Evolutionary conservation across 305 asterid species (phyloP), one percentile per base, ranked within the genome.

Genomic region (Rubia balearica): DNA sequence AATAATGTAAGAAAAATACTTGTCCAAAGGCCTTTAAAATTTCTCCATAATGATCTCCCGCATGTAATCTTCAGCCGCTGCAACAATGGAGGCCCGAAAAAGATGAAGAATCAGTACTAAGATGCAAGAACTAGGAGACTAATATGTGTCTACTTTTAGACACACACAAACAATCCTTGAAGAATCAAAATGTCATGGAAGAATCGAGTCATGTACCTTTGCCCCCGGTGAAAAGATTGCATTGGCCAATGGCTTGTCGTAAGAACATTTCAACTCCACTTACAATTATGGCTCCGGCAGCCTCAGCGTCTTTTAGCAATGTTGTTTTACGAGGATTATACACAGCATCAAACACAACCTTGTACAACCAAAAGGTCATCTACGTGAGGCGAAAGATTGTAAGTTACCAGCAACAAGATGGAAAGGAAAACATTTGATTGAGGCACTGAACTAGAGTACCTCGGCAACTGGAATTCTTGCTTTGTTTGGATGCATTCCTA

Each of bases 231-330:
- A 88, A 88, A 60, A 88, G 89, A 71, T 79, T 81, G 82, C 81
- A 86, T 71, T 85, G 95, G 6, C 83, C 89, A 24, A 86, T 81
- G 46, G 95, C 95, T 74, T 86, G 95, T 17, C 90, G 79, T 49
- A 88, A 83, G 81, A 86, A 86, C 92, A 86, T 88, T 80, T 88
- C 92, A 19, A 88, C 88, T 59, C 96, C 90, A 67, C 92, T 82
- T n/a, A 86, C 92, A 49, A 74, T 72, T 67, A 83, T 78, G 67
- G 88, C 86, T 72, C 90, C 96, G 7, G 88, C 88, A 68, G 85
- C 89, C 80, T 85, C 90, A 21, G 92, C 96, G 70, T 84, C 89
- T 74, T 78, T 76, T 53, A 85, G 9, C 6, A 88, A 78, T 45
- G 82, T 81, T 60, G 86, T 88, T 81, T 76, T 86, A 70, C 83